These are phyloP conservation scores for Macadamia tetraphylla DNA, from an alignment of 164 flowering plant species.

Conservation along the genomic window DNA sequence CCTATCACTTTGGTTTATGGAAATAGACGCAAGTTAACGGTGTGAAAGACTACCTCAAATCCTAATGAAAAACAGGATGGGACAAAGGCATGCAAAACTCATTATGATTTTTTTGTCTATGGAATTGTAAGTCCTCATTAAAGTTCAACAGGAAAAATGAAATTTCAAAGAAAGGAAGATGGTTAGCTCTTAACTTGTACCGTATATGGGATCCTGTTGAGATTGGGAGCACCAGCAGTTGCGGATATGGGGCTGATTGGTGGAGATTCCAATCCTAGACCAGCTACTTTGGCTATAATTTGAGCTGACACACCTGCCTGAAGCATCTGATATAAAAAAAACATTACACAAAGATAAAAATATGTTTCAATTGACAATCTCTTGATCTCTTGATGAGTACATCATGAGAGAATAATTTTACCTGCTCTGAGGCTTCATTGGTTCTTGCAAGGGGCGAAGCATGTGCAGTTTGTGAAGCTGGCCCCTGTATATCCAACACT, in stretches of 20 bases:
- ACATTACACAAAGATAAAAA: not conserved
- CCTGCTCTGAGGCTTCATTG: conserved; percentile 3
- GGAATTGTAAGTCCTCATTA: too few species aligned
- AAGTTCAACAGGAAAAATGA: too few species aligned
- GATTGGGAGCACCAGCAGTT: conserved; percentile 1
- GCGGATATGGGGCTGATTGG: not conserved
- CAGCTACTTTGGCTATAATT: conserved; percentile 1
- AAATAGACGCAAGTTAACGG: too few species aligned
- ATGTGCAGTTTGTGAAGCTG: conserved; percentile 1
- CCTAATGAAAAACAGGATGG: too few species aligned
- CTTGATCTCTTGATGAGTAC: too few species aligned
- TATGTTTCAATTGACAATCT: not conserved
- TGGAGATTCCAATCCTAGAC: not conserved
- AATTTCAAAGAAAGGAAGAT: too few species aligned
- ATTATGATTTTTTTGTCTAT: too few species aligned
- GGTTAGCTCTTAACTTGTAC: conserved; percentile 1
- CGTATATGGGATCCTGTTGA: conserved; percentile 5
- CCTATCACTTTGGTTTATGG: too few species aligned
- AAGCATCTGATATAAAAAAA: not conserved
- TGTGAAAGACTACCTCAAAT: too few species aligned
- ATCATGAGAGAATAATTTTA: not conserved
- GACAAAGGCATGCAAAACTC: too few species aligned
- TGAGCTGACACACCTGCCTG: conserved; percentile 9
- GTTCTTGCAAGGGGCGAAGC: not conserved
- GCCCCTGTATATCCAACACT: not conserved